Evolutionary conservation across 2,329 filamentous ascomycete species (phyloP), one percentile per base, ranked within the genome.

Genomic region (Kalmusia sp.): DNA sequence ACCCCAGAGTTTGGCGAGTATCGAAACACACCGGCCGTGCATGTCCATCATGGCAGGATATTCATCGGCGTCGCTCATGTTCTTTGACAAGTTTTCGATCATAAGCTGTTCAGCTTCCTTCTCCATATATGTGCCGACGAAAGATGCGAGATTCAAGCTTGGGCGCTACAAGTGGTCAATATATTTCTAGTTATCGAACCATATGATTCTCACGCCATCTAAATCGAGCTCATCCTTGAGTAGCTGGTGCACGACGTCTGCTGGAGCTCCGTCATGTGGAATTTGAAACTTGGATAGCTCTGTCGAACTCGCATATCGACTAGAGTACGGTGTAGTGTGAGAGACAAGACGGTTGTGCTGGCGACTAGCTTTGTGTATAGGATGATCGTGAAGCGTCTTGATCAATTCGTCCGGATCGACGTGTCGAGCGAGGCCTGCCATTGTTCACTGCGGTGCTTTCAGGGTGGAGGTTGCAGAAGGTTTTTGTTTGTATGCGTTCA

Each of bases 101-200:
- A 91, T 87, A 37, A 91, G 79, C 51, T 83, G 76, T 52, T 84
- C 80, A 5, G 85, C 87, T 61, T 88, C 82, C 9, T 81, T 79
- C 65, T 91, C 88, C 84, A 90, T 87, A 65, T 88, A 90, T 1
- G 88, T 91, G 31, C 84, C 84, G 1, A 91, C 88, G 54, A 91
- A 91, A 61, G 83, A 72, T 8, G 88, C 87, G 22, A 89, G 74
- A 64, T 91, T 91, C 58, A 90, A 75, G 60, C 87, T 88, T 0
- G 88, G 87, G 41, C 82, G 80, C 24, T 87, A 85, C 84, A 30
- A 87, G 70, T 64, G 64, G 43, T 52, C 15, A 55, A 31, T 19
- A 25, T 3, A 4, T 21, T 3, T n/a, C 14, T 2, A 8, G 5
- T n/a, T 21, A 3, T 30, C 3, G 6, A 7, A 22, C 6, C 8